Conservation (phyloP, 176 grass and related monocot species). For the Avena insularis region DNA sequence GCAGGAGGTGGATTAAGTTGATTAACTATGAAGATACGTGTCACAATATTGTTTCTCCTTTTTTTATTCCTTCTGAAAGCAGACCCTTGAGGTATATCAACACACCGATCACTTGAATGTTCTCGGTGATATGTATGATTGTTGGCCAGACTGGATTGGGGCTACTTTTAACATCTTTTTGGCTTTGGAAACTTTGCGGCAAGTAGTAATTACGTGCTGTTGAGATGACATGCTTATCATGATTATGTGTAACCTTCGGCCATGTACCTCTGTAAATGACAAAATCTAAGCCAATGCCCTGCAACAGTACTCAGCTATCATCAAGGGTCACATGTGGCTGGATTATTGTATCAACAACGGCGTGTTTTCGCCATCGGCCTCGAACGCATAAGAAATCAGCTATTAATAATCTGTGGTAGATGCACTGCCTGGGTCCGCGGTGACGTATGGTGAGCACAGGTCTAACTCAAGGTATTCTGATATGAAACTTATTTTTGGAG, state of each 20-base stretch:
- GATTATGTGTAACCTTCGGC: slow-evolving; percentile 45
- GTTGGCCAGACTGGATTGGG: slow-evolving; percentile 46
- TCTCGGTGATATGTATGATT: slow-evolving; percentile 48
- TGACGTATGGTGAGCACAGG: neutral
- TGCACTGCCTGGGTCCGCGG: neutral
- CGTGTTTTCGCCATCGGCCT: slow-evolving; percentile 23
- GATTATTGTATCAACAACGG: slow-evolving; percentile 43
- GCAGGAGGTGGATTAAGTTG: neutral
- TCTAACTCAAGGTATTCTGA: slow-evolving; percentile 14
- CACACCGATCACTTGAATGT: slow-evolving; percentile 44
- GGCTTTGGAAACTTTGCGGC: slow-evolving; percentile 45
- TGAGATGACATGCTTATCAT: slow-evolving; percentile 51
- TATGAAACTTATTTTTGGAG: neutral
- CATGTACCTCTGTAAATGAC: slow-evolving; percentile 55
- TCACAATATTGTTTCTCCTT: neutral
- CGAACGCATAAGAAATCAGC: slow-evolving; percentile 11
- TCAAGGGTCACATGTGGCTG: slow-evolving; percentile 47
- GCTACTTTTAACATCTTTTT: slow-evolving; percentile 36
- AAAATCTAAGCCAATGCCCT: slow-evolving; percentile 42
- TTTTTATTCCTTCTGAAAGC: neutral
- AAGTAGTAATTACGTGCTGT: slow-evolving; percentile 49
- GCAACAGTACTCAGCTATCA: slow-evolving; percentile 39
- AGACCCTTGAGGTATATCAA: slow-evolving; percentile 4
- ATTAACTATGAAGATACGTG: neutral
- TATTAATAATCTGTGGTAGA: slow-evolving; percentile 1